Percentiles rank a stretch among this genome's conserved stretches.
phyloP scores from a whole-genome alignment of 1,284 basidiomycete species.

The Leccinum pseudoinsigne region DNA sequence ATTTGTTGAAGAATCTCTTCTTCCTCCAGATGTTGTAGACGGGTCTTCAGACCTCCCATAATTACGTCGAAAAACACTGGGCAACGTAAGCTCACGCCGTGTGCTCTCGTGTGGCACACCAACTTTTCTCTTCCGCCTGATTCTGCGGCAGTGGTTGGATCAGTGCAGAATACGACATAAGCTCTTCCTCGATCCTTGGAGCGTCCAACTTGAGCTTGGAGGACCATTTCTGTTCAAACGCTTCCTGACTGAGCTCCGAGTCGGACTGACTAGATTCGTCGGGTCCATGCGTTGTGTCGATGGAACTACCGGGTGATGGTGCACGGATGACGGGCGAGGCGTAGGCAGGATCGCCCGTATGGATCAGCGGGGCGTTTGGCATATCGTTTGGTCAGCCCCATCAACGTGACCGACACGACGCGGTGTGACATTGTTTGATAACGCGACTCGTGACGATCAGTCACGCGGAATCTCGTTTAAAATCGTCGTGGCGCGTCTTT shows the following conservation, averaged over 20 bases:
- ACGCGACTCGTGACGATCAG: slow-evolving; percentile 33
- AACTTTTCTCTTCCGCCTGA: slow-evolving; percentile 34
- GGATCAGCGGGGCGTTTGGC: slow-evolving; percentile 34
- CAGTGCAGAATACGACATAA: slow-evolving; percentile 26
- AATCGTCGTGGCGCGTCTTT: slow-evolving; percentile 31
- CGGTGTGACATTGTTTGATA: slow-evolving; percentile 35
- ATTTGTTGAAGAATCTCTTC: slow-evolving; percentile 65
- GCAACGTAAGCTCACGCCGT: slow-evolving; percentile 18
- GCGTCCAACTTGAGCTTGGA: slow-evolving; percentile 37
- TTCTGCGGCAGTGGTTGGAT: slow-evolving; percentile 29
- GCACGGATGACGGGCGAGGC: slow-evolving; percentile 64
- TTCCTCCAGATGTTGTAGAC: slow-evolving; percentile 59
- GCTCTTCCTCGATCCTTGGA: slow-evolving; percentile 34
- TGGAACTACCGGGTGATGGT: slow-evolving; percentile 69
- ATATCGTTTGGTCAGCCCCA: slow-evolving; percentile 11
- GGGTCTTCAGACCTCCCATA: slow-evolving; percentile 48
- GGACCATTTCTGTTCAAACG: slow-evolving; percentile 54
- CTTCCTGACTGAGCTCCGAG: slow-evolving; percentile 47
- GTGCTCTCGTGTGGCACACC: slow-evolving; percentile 10
- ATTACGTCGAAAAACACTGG: slow-evolving; percentile 46
- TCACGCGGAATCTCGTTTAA: slow-evolving; percentile 31
- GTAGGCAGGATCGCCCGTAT: slow-evolving; percentile 48
- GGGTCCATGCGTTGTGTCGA: slow-evolving; percentile 62
- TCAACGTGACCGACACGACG: slow-evolving; percentile 18
- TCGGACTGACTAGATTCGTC: slow-evolving; percentile 64